A percentile compares a stretch with the other conserved stretches of the same genome.
Evolutionary conservation across 345 rosid species (phyloP).

Genomic region (Lumnitzera littorea): DNA sequence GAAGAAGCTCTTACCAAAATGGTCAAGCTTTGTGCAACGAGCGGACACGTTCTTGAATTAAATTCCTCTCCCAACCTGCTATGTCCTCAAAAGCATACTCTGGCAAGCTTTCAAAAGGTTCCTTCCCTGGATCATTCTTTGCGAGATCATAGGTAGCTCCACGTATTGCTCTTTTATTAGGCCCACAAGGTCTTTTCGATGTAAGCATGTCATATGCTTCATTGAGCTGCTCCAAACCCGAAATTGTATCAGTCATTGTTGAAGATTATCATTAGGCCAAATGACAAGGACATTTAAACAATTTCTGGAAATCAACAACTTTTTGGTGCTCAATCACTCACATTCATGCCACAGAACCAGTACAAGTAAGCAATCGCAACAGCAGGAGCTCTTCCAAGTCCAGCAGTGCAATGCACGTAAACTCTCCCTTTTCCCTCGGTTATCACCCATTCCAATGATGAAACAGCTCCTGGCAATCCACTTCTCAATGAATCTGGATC

Average conservation of each 20-base stretch:
- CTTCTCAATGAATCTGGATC: constrained; percentile 80
- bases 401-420: constrained; percentile 90
- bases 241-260: neutral
- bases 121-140: constrained; percentile 74
- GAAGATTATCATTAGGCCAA: neutral
- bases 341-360: constrained; percentile 77
- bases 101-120: constrained; percentile 69
- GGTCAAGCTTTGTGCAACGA: constrained; percentile 54
- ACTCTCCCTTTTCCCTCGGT: constrained; percentile 73
- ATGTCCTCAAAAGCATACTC: constrained; percentile 68
- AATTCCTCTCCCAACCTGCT: constrained; percentile 87
- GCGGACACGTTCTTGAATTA: constrained; percentile 60
- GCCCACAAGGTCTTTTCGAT: constrained; percentile 77
- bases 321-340: constrained; percentile 20
- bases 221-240: constrained; percentile 39
- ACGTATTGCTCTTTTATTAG: constrained; percentile 63
- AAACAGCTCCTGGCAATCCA: constrained; percentile 71
- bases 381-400: constrained; percentile 95
- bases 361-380: constrained; percentile 79
- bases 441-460: constrained; percentile 79
- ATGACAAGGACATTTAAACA: neutral
- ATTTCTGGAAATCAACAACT: neutral
- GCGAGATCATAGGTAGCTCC: constrained; percentile 87
- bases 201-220: constrained; percentile 60
- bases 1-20: constrained; percentile 8